Percentiles rank a stretch among this genome's conserved stretches.
Conservation (phyloP, 1,284 basidiomycete genomes). For the Microbotryomycetes sp. region DNA sequence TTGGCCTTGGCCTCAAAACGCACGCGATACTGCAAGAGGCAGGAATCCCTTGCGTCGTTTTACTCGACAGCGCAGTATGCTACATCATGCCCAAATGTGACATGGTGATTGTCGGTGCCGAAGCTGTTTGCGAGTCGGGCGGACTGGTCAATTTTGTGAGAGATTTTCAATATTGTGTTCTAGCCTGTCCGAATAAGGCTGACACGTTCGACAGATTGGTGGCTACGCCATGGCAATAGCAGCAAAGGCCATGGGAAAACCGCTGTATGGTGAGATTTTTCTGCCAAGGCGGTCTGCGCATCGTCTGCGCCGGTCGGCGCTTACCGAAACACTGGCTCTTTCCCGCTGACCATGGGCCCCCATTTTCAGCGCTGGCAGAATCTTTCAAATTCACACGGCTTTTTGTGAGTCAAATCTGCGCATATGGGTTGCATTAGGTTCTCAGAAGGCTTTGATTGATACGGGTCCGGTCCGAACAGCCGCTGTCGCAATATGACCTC, state of each 20-base stretch:
- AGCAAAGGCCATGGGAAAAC: slow-evolving; percentile 87
- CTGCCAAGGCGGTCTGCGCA: not conserved
- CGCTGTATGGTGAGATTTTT: slow-evolving; percentile 69
- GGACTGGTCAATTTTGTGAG: slow-evolving; percentile 67
- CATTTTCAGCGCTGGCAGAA: slow-evolving; percentile 30
- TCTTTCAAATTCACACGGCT: slow-evolving; percentile 91
- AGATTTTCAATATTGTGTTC: not conserved
- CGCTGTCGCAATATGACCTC: slow-evolving; percentile 85
- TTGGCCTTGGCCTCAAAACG: slow-evolving; percentile 66
- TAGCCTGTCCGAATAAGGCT: not conserved
- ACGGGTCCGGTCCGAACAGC: too few species aligned
- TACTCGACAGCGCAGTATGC: slow-evolving; percentile 91
- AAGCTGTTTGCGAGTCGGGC: slow-evolving; percentile 61
- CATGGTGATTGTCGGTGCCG: slow-evolving; percentile 89
- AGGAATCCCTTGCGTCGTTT: slow-evolving; percentile 88
- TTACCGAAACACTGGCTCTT: not conserved
- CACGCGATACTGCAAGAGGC: slow-evolving; percentile 70
- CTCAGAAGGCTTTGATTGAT: too few species aligned
- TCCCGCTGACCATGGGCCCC: too few species aligned
- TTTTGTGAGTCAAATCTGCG: slow-evolving; percentile 47
- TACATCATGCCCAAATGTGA: slow-evolving; percentile 95
- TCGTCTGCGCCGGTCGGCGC: not conserved
- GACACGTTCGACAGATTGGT: slow-evolving; percentile 51
- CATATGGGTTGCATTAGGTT: too few species aligned
- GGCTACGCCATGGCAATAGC: slow-evolving; percentile 92